Conservation (phyloP, 1,284 basidiomycete species). For the Rhodotorula sp. region DNA sequence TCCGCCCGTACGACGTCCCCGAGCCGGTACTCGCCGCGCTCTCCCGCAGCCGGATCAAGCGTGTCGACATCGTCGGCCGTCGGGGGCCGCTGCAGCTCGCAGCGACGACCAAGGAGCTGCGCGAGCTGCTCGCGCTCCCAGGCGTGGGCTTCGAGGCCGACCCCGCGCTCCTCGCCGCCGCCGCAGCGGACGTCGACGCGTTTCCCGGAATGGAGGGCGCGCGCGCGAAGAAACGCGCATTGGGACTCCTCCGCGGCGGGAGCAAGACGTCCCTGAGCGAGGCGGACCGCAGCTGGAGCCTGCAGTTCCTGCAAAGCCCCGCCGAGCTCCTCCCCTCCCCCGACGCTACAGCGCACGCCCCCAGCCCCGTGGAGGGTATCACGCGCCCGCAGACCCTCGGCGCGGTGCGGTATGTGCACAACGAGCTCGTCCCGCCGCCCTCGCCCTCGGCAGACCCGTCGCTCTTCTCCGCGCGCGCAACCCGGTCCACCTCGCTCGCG, state of each 20-base stretch:
- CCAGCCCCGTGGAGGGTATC: not conserved
- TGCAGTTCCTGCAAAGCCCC: slow-evolving; percentile 78
- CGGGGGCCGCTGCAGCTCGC: slow-evolving; percentile 86
- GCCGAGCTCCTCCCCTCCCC: slow-evolving; percentile 55
- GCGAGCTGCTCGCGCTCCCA: slow-evolving; percentile 81
- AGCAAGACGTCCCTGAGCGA: slow-evolving; percentile 54
- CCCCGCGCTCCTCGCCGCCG: slow-evolving; percentile 48
- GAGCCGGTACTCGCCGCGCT: slow-evolving; percentile 71
- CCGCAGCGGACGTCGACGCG: slow-evolving; percentile 48
- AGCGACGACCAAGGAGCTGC: slow-evolving; percentile 91
- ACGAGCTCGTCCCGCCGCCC: slow-evolving; percentile 30
- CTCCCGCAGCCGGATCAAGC: slow-evolving; percentile 63
- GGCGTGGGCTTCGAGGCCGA: slow-evolving; percentile 64
- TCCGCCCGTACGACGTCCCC: slow-evolving; percentile 80
- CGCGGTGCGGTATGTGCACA: slow-evolving; percentile 36
- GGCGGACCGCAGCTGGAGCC: slow-evolving; percentile 68
- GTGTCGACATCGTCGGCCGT: slow-evolving; percentile 81
- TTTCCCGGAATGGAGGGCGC: slow-evolving; percentile 45
- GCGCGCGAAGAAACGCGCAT: slow-evolving; percentile 56
- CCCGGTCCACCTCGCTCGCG: slow-evolving; percentile 60
- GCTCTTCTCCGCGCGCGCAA: slow-evolving; percentile 47
- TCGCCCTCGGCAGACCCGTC: slow-evolving; percentile 26
- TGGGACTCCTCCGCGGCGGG: slow-evolving; percentile 56
- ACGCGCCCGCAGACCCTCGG: slow-evolving; percentile 11
- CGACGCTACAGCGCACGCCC: slow-evolving; percentile 6